Conservation (phyloP, 2,329 filamentous ascomycete species). For the Colletotrichum somersetense region DNA sequence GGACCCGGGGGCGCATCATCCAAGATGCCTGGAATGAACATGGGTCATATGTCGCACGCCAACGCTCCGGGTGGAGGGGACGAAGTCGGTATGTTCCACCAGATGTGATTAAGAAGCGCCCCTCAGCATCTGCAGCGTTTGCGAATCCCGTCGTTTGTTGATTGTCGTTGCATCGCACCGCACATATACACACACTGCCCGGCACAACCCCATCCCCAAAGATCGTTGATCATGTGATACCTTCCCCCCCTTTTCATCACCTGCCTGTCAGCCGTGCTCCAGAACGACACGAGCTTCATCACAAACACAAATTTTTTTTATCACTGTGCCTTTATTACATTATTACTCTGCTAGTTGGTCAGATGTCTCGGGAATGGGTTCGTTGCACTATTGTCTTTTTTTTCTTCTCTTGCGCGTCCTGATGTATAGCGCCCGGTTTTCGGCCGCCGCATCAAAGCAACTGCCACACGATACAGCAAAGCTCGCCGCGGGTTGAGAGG, state of each 20-base stretch:
- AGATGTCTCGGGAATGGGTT: constrained; percentile 49
- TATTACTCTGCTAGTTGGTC: constrained; percentile 41
- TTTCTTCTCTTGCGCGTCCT: constrained; percentile 37
- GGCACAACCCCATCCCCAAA: constrained; percentile 36
- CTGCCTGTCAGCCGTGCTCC: constrained; percentile 38
- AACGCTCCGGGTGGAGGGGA: constrained; percentile 76
- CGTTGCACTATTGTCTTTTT: constrained; percentile 47
- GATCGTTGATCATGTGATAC: constrained; percentile 50
- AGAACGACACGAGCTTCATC: constrained; percentile 41
- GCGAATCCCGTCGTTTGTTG: constrained; percentile 42
- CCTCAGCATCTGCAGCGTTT: constrained; percentile 56
- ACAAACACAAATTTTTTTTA: constrained; percentile 39
- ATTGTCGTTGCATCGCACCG: constrained; percentile 44
- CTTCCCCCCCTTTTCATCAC: constrained; percentile 43
- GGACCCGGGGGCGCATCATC: constrained; percentile 63
- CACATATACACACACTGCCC: constrained; percentile 43
- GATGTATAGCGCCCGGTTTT: constrained; percentile 47
- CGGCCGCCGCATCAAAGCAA: constrained; percentile 49
- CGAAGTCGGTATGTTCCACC: constrained; percentile 98
- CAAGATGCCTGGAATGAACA: constrained; percentile 76
- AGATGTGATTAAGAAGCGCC: constrained; percentile 75
- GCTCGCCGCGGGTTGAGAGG: constrained; percentile 53
- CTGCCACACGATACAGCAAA: constrained; percentile 54
- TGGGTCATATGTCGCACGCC: constrained; percentile 81
- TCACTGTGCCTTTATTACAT: constrained; percentile 40